A percentile compares a stretch with the other conserved stretches of the same genome.
phyloP scores from a whole-genome alignment of 2,329 filamentous ascomycete genomes.

The Orbilia quercus region DNA sequence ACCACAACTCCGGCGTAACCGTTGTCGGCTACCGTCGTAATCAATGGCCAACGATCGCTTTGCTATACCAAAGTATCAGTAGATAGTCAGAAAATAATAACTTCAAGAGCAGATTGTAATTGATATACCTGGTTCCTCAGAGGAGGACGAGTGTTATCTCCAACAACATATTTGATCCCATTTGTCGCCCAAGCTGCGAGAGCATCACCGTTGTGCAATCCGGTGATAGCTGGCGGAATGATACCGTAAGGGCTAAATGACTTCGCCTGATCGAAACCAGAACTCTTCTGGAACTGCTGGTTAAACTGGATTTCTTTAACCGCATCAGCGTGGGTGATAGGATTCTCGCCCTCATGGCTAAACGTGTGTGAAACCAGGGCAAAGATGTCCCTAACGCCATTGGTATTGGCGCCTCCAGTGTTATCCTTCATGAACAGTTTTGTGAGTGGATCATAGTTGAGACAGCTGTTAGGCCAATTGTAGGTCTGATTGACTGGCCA shows the following conservation, averaged over 20 bases:
- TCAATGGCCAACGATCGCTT: constrained; percentile 70
- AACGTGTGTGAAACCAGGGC: constrained; percentile 73
- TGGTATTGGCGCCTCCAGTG: constrained; percentile 38
- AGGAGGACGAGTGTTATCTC: constrained; percentile 71
- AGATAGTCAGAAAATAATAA: neutral
- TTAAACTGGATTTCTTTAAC: constrained; percentile 72
- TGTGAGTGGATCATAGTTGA: constrained; percentile 41
- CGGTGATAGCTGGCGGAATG: constrained; percentile 73
- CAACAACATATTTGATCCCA: constrained; percentile 71
- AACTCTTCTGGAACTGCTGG: constrained; percentile 69
- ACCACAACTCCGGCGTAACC: constrained; percentile 70
- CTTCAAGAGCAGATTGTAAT: too few relatives aligned
- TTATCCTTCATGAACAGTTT: constrained; percentile 57
- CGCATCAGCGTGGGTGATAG: constrained; percentile 71
- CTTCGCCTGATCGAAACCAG: constrained; percentile 66
- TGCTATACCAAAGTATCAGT: constrained; percentile 58
- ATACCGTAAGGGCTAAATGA: constrained; percentile 69
- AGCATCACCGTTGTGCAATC: constrained; percentile 72
- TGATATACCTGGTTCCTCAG: constrained; percentile 66
- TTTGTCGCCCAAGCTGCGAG: constrained; percentile 71
- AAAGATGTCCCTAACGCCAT: constrained; percentile 67
- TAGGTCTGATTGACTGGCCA: constrained; percentile 64
- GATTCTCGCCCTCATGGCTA: constrained; percentile 71
- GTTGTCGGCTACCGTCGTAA: constrained; percentile 67
- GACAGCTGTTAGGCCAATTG: constrained; percentile 41